Base-by-base conservation (phyloP, 73 alveolate species). In the Tetrahymena borealis region DNA sequence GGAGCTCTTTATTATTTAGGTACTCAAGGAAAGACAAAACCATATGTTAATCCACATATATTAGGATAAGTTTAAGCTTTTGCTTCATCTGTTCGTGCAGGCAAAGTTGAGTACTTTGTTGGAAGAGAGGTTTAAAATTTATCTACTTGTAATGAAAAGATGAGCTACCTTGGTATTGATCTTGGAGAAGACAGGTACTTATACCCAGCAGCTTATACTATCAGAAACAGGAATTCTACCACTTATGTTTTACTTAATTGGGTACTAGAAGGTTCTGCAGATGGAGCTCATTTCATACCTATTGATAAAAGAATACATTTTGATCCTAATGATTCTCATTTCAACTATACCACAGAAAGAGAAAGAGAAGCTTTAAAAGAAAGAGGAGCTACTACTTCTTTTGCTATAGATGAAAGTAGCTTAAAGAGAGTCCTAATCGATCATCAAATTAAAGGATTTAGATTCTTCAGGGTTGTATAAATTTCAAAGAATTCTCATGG, bases 181-280 rank as follows among this genome's bases (percentile, higher is more conserved):
- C 94, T 98, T 12, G 99, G 99, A 20, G 97, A 91, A 43, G 99
- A 98, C 78, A 93, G 99, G 41, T 93, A 90, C 15, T 85, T 98
- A 20, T 93, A 94, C 32, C 99, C 99, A 4, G 78, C 98, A 38
- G 96, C 98, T 91, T 98, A 98, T 92, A 96, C 99, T 11, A 90
- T 98, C 40, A 95, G 97, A 92, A 98, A 98, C 94, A 94, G 99
- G 91, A 97, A 97, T 90, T 96, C 99, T 40, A 92, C 98, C 15
- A 95, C 98, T 33, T 97, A 98, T 95, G 99, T 98, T 8, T 78
- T 98, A 95, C 78, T 98, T 93, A 96, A 97, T 93, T 98, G 99
- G 99, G 97, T 97, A 91, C 96, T 98, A 38, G 99, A 98, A 94
- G 99, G 97, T 8, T 97, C 99, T 24, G 96, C 93, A 94, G 99